Conservation (phyloP, 495 filamentous ascomycete species). For the Aspergillus baeticus region DNA sequence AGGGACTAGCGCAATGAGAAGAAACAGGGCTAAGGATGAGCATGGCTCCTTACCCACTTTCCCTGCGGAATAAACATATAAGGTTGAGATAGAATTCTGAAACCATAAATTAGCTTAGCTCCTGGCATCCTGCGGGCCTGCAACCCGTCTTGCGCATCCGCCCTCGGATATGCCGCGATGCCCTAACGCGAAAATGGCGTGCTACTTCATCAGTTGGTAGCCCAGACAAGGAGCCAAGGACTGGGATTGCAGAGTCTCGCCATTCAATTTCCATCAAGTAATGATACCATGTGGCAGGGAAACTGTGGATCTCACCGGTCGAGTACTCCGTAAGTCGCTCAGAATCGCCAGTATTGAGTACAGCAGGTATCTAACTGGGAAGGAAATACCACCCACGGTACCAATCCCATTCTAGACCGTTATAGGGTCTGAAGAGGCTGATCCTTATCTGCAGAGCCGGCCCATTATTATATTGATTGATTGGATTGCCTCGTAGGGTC, state of each 20-base stretch:
- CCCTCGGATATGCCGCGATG: background rate
- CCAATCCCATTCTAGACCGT: background rate
- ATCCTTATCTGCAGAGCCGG: background rate
- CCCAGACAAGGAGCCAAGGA: background rate
- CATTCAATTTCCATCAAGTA: background rate
- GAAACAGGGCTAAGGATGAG: slow-evolving; percentile 5
- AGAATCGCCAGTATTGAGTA: no score
- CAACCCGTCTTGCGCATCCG: background rate
- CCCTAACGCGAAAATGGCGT: background rate
- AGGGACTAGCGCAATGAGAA: background rate
- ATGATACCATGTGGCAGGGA: background rate
- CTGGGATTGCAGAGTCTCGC: background rate
- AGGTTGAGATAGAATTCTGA: background rate
- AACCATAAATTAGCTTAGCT: slow-evolving; percentile 5
- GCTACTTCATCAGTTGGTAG: background rate
- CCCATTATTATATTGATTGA: background rate
- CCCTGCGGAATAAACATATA: background rate
- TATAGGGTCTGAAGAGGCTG: background rate
- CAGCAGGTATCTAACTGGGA: no score
- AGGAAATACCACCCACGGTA: background rate
- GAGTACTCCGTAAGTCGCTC: background rate
- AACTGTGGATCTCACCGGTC: background rate
- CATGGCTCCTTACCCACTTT: background rate
- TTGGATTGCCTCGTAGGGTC: background rate
- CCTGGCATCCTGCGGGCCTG: background rate